Conservation (phyloP, 805 yeast species). For the Wickerhamomyces ciferrii region DNA sequence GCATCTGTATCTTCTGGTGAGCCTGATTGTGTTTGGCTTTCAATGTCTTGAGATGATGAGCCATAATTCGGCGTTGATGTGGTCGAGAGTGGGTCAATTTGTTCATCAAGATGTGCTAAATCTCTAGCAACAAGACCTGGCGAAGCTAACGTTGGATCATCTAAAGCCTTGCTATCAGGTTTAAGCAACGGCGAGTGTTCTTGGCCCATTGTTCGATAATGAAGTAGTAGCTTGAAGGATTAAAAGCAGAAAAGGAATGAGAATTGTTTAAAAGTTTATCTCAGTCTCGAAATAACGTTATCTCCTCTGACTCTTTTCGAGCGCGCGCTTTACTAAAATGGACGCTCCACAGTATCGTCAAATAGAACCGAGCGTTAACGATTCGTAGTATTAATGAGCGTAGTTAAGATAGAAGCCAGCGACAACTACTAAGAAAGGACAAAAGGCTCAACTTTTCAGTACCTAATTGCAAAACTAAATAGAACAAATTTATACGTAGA, state of each 20-base stretch:
- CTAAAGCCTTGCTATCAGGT: conserved; percentile 4
- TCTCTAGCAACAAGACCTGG: conserved; percentile 14
- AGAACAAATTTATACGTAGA: not conserved
- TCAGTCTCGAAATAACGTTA: not conserved
- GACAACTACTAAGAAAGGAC: not conserved
- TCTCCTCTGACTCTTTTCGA: not conserved
- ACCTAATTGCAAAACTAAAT: not conserved
- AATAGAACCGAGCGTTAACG: no score
- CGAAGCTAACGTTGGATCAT: conserved; percentile 12
- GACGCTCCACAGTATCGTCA: not conserved
- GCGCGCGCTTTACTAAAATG: not conserved
- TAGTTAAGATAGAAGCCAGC: no score
- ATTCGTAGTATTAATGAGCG: no score
- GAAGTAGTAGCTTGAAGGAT: no score
- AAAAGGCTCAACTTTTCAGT: not conserved
- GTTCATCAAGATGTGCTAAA: conserved; percentile 7
- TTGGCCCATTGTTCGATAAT: not conserved
- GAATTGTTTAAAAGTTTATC: no score
- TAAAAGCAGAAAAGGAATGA: no score
- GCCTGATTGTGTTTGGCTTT: not conserved
- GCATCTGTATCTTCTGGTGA: not conserved
- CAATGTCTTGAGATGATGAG: conserved; percentile 2
- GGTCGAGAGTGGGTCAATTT: not conserved
- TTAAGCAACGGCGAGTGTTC: conserved; percentile 2
- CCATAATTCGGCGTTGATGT: conserved; percentile 5